Base-by-base conservation (phyloP, 495 filamentous ascomycete genomes). In the Stereocaulon alpinum region DNA sequence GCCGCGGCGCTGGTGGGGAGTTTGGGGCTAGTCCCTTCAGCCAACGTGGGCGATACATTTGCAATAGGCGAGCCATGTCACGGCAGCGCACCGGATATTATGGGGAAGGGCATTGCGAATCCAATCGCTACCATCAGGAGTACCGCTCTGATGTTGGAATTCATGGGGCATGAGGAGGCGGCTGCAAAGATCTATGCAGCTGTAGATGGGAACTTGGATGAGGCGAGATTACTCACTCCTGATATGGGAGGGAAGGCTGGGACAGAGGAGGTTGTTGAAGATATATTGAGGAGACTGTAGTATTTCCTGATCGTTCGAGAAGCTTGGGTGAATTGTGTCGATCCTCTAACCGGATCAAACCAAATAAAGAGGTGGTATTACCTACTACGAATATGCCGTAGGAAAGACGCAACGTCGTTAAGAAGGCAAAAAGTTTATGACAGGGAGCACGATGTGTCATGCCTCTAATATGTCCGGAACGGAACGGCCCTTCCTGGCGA, bases 11-110 rank as follows among this genome's bases (percentile, higher is more conserved):
- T 98, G 14, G 93, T 98, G 40, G 93, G 92, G n/a, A 88, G 83
- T 41, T 74, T 98, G 45, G 93, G 93, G 60, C 81, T 98, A 9
- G 94, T 98, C 1, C 93, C 93, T n/a, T 86, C 81, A 61, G 93
- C 93, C 58, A 99, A 99, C 72, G 94, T 99, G 32, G 91, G 93
- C 65, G 87, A 95, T 69, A 80, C 77, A 40, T 96, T 99, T 68
- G 94, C 87, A 64, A 97, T 99, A 63, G 93, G 93, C 63, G 93
- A 99, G 81, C 93, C 93, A 56, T 99, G 93, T 76, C 93, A 99
- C 73, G 93, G 93, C 29, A 88, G 83, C 68, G 93, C 93, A 50
- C 93, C 93, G 11, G 93, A 99, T 69, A 99, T 99, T 68, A 83
- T 89, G 81, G 94, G 94, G 57, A 76, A 84, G 75, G 84, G 85